These are phyloP conservation scores for Cyclospora cayetanensis DNA, from an alignment of 169 alveolate species.

Conservation along the genomic window DNA sequence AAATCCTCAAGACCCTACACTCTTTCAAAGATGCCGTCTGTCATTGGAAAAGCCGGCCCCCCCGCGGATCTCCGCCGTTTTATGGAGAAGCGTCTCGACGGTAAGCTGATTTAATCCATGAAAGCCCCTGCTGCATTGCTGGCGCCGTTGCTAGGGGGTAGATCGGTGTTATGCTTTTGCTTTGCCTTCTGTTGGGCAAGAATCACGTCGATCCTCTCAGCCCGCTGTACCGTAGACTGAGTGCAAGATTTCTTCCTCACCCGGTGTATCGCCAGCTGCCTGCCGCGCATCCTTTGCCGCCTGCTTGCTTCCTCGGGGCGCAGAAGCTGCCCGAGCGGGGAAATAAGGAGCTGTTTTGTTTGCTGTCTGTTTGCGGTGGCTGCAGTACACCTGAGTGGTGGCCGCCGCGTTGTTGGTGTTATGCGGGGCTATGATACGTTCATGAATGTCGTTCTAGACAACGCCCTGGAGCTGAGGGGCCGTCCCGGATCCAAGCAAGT, in stretches of 20 bases:
- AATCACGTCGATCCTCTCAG: too few relatives aligned
- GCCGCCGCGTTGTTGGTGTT: constrained; percentile 95
- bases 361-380: too few relatives aligned
- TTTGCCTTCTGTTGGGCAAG: too few relatives aligned
- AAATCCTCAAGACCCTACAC: too few relatives aligned
- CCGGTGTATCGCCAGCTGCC: not conserved
- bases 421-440: constrained; percentile 98
- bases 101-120: constrained; percentile 74
- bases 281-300: not conserved
- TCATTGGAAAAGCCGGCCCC: constrained; percentile 85
- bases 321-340: not conserved
- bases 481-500: constrained; percentile 66
- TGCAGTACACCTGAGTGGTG: constrained; percentile 86
- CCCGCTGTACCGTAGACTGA: too few relatives aligned
- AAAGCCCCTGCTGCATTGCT: not conserved
- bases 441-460: constrained; percentile 98
- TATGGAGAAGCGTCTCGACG: constrained; percentile 91
- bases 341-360: too few relatives aligned
- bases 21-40: constrained; percentile 73
- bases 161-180: too few relatives aligned
- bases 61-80: constrained; percentile 90
- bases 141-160: too few relatives aligned
- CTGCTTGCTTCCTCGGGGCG: not conserved
- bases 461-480: constrained; percentile 91
- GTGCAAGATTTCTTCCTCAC: too few relatives aligned